Percentiles rank a stretch among this genome's conserved stretches.
Evolutionary conservation across 805 yeast species (phyloP).

Genomic region (Wickerhamomyces rabaulensis): DNA sequence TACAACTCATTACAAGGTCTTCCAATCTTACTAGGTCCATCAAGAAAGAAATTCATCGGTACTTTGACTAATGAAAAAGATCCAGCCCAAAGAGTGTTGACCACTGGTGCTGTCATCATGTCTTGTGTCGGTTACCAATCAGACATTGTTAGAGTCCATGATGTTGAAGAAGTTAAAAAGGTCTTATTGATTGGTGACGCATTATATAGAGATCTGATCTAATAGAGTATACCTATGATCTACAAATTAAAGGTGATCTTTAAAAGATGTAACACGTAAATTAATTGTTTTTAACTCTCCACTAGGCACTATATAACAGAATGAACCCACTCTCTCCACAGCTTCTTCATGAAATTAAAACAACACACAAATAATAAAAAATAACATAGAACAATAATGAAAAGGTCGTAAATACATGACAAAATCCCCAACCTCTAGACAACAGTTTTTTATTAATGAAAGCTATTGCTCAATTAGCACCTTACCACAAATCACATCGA

Average conservation of each 20-base stretch:
- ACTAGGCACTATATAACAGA: background rate
- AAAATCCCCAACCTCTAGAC: slow-evolving; percentile 7
- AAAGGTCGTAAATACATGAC: slow-evolving; percentile 16
- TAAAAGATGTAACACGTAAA: background rate
- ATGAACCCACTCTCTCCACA: background rate
- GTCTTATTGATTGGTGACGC: slow-evolving; percentile 68
- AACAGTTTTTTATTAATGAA: too few relatives aligned
- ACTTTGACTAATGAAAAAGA: slow-evolving; percentile 51
- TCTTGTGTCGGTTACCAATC: slow-evolving; percentile 70
- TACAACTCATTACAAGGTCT: slow-evolving; percentile 28
- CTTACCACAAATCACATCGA: slow-evolving; percentile 3
- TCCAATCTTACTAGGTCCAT: slow-evolving; percentile 79
- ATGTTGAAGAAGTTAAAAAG: slow-evolving; percentile 55
- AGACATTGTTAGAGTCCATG: slow-evolving; percentile 87
- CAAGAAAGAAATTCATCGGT: slow-evolving; percentile 85
- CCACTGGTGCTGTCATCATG: slow-evolving; percentile 71
- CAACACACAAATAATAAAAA: background rate
- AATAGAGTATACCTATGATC: too few relatives aligned
- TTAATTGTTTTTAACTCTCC: background rate
- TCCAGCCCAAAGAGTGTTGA: slow-evolving; percentile 61
- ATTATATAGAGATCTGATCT: slow-evolving; percentile 39
- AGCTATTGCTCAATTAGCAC: slow-evolving; percentile 4
- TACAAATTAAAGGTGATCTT: too few relatives aligned
- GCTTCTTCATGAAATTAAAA: background rate
- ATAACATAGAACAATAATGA: background rate